A percentile compares a stretch with the other conserved stretches of the same genome.
Evolutionary conservation across 495 filamentous ascomycete species (phyloP).

Genomic region (Tetracladium marchalianum): DNA sequence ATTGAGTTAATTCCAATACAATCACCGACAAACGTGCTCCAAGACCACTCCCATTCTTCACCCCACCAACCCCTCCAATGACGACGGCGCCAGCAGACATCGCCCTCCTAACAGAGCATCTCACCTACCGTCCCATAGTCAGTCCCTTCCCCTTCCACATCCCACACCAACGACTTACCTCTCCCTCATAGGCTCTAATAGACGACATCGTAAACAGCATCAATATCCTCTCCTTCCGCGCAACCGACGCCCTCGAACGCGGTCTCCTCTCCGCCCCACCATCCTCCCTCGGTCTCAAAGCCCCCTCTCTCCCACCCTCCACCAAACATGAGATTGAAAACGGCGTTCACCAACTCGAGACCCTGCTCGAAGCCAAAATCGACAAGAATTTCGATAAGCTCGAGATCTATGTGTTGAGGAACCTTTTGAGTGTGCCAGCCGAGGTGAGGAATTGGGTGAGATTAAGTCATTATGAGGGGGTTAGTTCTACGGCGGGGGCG

Average conservation of each 20-base stretch:
- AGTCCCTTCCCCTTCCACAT: constrained; percentile 22
- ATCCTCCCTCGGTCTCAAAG: constrained; percentile 62
- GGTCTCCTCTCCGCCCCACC: constrained; percentile 66
- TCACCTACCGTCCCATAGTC: constrained; percentile 88
- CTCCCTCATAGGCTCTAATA: constrained; percentile 58
- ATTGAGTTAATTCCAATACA: too few relatives aligned
- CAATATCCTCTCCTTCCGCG: constrained; percentile 80
- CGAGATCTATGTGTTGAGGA: constrained; percentile 77
- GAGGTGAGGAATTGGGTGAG: constrained; percentile 68
- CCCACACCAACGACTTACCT: constrained; percentile 4
- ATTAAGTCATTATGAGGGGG: constrained; percentile 71
- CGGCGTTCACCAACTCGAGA: constrained; percentile 87
- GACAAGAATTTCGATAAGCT: constrained; percentile 74
- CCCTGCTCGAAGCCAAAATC: constrained; percentile 72
- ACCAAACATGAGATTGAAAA: constrained; percentile 76
- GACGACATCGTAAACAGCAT: constrained; percentile 97
- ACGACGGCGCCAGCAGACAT: constrained; percentile 35
- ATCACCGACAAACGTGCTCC: too few relatives aligned
- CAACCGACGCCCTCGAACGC: constrained; percentile 72
- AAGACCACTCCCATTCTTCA: neutral
- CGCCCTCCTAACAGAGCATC: constrained; percentile 87
- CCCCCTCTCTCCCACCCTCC: constrained; percentile 37
- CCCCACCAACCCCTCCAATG: neutral
- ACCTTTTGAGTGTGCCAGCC: constrained; percentile 69
- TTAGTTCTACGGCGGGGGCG: constrained; percentile 16